Base-by-base conservation (phyloP, 2,329 filamentous ascomycete species). In the Nemania abortiva region DNA sequence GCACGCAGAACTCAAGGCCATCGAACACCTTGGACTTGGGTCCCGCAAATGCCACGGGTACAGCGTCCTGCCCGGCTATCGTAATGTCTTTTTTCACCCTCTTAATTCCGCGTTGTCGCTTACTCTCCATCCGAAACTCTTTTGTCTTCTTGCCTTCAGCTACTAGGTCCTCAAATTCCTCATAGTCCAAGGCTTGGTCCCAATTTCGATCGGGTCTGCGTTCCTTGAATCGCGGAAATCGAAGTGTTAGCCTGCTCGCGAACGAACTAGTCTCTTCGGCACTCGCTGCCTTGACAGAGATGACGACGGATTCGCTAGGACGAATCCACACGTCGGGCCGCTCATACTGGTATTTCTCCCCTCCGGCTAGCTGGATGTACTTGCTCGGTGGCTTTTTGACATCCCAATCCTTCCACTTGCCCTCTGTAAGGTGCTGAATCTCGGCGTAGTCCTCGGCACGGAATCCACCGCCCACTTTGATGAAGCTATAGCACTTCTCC, bases 401-500 rank as follows among this genome's bases (percentile, higher is more conserved):
- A 78, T 98, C 91, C 94, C 94, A 99, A 37, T 92, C 88, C 13
- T 87, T 86, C 96, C 96, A 99, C 79, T 97, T 97, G 5, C 92
- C 94, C 67, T 97, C 92, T 0, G 95, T 98, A 27, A 90, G 87
- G 75, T 97, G 93, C 5, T 90, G 86, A 54, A 99, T 91, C 66
- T 91, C 89, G 0, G 91, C 90, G 78, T 97, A 98, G 76, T 99
- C 96, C 61, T 92, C 89, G 0, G 89, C 91, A 15, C 88, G 90
- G 79, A 98, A 95, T 0, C 96, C 96, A 62, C 96, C 96, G n/a
- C 96, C 96, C 18, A 99, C 96, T 80, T 96, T 98, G 86, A 95
- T 97, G 82, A 99, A 98, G n/a, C 94, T 97, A 75, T 90, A 92
- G 77, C 90, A 97, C 79, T 93, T 94, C 81, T 93, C 91, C 0